Percentiles rank a stretch among this genome's conserved stretches.
Conservation (phyloP, 2,329 filamentous ascomycete genomes). For the Juglanconis oblonga region DNA sequence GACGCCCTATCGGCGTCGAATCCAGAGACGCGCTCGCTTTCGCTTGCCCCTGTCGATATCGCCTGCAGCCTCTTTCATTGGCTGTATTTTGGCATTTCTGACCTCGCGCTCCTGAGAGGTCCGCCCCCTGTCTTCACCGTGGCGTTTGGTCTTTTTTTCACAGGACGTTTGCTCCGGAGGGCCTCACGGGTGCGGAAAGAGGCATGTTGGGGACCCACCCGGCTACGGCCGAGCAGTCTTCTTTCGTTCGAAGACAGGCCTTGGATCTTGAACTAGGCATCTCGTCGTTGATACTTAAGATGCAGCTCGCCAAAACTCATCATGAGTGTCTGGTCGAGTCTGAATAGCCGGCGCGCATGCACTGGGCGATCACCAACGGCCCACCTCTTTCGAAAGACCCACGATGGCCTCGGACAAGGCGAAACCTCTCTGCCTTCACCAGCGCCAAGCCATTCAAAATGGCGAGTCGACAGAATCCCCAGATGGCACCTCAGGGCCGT, state of each 20-base stretch:
- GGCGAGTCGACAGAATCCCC: background rate
- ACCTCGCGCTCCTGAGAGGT: slow-evolving; percentile 4
- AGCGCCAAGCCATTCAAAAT: slow-evolving; percentile 2
- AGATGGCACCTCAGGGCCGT: background rate
- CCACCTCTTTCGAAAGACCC: background rate
- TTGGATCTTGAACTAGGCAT: background rate
- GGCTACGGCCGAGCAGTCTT: background rate
- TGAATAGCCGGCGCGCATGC: background rate
- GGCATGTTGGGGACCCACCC: background rate
- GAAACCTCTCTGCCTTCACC: slow-evolving; percentile 2
- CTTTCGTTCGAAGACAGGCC: background rate
- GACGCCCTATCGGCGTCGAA: background rate
- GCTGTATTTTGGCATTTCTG: background rate
- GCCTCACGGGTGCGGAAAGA: background rate
- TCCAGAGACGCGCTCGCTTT: background rate
- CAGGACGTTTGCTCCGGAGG: background rate
- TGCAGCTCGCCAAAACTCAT: background rate
- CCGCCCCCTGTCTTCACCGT: slow-evolving; percentile 1
- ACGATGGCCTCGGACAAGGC: slow-evolving; percentile 6
- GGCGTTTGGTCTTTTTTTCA: background rate
- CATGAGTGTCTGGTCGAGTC: background rate
- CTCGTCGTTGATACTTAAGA: background rate
- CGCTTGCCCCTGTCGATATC: slow-evolving; percentile 1
- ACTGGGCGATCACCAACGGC: background rate
- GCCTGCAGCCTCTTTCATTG: background rate